Conservation (phyloP, 2,329 filamentous ascomycete species). For the Epichloe gansuensis region DNA sequence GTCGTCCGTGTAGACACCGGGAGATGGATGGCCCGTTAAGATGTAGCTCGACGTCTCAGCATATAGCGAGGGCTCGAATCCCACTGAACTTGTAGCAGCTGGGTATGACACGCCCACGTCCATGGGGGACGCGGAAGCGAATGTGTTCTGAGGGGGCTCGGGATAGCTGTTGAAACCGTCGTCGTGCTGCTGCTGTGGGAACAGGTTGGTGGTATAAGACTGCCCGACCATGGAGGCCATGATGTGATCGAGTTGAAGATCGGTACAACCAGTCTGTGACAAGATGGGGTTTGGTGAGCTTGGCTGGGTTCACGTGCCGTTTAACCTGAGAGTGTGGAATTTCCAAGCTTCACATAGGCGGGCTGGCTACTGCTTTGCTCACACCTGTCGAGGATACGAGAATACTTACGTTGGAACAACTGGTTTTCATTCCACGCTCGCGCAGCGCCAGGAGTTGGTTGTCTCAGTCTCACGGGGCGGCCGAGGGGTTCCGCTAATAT, state of each 20-base stretch:
- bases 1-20: slow-evolving; percentile 38
- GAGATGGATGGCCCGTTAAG: slow-evolving; percentile 35
- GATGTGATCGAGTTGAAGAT: not conserved
- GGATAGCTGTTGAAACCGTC: slow-evolving; percentile 35
- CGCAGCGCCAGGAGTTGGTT: not conserved
- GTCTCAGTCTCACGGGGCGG: not conserved
- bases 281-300: not conserved
- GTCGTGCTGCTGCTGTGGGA: slow-evolving; percentile 15
- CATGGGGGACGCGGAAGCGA: slow-evolving; percentile 31
- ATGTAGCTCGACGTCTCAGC: slow-evolving; percentile 32
- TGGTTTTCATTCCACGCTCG: not conserved
- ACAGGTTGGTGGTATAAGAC: slow-evolving; percentile 1
- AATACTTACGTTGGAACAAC: not conserved
- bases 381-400: not conserved
- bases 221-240: slow-evolving; percentile 3
- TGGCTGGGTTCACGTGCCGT: not conserved
- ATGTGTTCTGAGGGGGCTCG: slow-evolving; percentile 28
- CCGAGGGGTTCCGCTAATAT: not conserved
- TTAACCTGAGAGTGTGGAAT: not conserved
- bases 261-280: not conserved
- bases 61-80: slow-evolving; percentile 37
- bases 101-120: slow-evolving; percentile 33
- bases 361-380: too few species aligned
- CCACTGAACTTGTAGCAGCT: slow-evolving; percentile 18
- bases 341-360: not conserved